Evolutionary conservation across 331 rosid species (phyloP).

Genomic region (Prunus yedoensis): DNA sequence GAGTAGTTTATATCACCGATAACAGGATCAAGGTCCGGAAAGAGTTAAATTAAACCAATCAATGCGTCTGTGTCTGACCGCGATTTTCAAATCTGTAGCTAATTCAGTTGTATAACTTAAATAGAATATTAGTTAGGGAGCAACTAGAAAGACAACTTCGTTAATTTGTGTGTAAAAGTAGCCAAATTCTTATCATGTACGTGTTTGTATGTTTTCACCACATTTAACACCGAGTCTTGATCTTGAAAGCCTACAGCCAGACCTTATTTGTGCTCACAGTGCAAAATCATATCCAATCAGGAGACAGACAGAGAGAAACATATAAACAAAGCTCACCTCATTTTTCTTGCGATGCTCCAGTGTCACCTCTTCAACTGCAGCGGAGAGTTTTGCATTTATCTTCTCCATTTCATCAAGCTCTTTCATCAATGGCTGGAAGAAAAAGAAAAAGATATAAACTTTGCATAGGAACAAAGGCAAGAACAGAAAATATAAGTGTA

Average conservation of each 20-base stretch:
- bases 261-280: neutral
- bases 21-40: constrained; percentile 10
- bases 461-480: constrained; percentile 24
- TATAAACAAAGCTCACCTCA: constrained; percentile 53
- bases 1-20: constrained; percentile 11
- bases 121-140: too few species aligned
- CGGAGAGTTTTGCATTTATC: constrained; percentile 79
- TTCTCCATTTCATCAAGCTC: constrained; percentile 99
- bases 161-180: too few species aligned
- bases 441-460: neutral
- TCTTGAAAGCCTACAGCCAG: neutral
- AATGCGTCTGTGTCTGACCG: neutral
- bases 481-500: constrained; percentile 24
- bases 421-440: constrained; percentile 80
- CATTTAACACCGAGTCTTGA: neutral
- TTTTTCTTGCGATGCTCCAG: constrained; percentile 91
- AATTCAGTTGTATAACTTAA: neutral
- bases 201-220: neutral
- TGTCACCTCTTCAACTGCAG: constrained; percentile 95
- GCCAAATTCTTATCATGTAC: too few species aligned
- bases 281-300: neutral
- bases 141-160: too few species aligned
- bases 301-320: neutral
- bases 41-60: neutral
- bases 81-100: too few species aligned